A percentile compares a stretch with the other conserved stretches of the same genome.
These are phyloP conservation scores for Euphorbia schlechtendalii DNA, from an alignment of 441 rosid species.

Conservation along the genomic window DNA sequence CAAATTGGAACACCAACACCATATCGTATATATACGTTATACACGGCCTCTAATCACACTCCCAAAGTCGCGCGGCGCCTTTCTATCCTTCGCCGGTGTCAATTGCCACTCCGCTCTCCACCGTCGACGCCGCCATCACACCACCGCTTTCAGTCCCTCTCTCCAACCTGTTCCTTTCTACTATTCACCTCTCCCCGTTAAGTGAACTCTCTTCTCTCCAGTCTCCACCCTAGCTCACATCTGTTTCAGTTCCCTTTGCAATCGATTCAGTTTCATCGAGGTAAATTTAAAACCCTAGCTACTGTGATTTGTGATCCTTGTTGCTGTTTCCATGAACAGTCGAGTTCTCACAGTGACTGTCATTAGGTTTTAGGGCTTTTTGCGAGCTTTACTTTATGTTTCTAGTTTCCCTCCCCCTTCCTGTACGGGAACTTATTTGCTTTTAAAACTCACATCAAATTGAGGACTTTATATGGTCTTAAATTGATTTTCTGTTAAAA, in stretches of 20 bases:
- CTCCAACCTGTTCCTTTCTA: not conserved
- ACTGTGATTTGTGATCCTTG: not conserved
- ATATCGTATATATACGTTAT: too few species aligned
- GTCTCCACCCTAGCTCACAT: not conserved
- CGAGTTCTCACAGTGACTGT: not conserved
- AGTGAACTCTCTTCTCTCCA: not conserved
- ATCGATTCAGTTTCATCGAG: not conserved
- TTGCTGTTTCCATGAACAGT: not conserved
- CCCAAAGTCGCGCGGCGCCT: too few species aligned
- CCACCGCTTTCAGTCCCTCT: not conserved
- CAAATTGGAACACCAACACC: too few species aligned
- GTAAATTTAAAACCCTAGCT: not conserved
- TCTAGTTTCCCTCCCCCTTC: too few species aligned
- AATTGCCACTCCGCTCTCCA: not conserved
- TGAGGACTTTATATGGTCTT: too few species aligned
- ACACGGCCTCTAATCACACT: too few species aligned
- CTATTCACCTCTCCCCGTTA: not conserved
- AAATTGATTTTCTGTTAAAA: too few species aligned
- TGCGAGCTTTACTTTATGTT: too few species aligned
- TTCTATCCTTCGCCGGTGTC: not conserved
- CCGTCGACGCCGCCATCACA: not conserved
- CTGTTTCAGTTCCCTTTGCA: not conserved
- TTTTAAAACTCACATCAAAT: too few species aligned
- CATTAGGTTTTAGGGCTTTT: too few species aligned
- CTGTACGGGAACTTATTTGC: too few species aligned